Conservation (phyloP, 495 filamentous ascomycete species). For the Xylaria grammica region DNA sequence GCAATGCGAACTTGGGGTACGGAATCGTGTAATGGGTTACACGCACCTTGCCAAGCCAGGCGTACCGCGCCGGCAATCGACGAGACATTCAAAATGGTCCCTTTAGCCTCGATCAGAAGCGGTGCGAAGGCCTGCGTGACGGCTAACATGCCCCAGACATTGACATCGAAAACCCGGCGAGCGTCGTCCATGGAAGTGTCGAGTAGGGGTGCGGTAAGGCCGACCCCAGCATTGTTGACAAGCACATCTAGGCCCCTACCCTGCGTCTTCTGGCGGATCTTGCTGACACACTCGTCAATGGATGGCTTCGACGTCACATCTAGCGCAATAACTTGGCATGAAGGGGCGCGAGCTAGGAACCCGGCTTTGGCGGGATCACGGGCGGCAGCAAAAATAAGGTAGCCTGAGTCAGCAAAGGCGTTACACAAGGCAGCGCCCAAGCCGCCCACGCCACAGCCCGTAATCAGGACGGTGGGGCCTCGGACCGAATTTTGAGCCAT, state of each 20-base stretch:
- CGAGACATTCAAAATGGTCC: neutral
- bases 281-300: conserved; percentile 13
- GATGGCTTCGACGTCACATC: conserved; percentile 24
- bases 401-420: conserved; percentile 41
- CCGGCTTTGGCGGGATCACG: conserved; percentile 33
- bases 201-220: conserved; percentile 33
- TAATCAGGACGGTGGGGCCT: conserved; percentile 42
- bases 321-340: conserved; percentile 24
- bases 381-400: conserved; percentile 45
- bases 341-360: conserved; percentile 21
- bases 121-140: conserved; percentile 46
- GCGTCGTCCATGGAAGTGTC: conserved; percentile 18
- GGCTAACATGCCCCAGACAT: conserved; percentile 44
- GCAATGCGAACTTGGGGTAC: neutral
- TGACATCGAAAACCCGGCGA: conserved; percentile 43
- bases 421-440: conserved; percentile 47
- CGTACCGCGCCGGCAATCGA: neutral
- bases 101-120: conserved; percentile 39
- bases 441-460: conserved; percentile 49
- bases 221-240: conserved; percentile 47
- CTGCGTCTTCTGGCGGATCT: conserved; percentile 30
- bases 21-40: neutral
- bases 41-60: neutral
- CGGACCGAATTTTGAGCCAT: no score
- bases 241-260: conserved; percentile 41